These are phyloP conservation scores for Calonectria fujianensis DNA, from an alignment of 2,329 filamentous ascomycete species.

Conservation along the genomic window DNA sequence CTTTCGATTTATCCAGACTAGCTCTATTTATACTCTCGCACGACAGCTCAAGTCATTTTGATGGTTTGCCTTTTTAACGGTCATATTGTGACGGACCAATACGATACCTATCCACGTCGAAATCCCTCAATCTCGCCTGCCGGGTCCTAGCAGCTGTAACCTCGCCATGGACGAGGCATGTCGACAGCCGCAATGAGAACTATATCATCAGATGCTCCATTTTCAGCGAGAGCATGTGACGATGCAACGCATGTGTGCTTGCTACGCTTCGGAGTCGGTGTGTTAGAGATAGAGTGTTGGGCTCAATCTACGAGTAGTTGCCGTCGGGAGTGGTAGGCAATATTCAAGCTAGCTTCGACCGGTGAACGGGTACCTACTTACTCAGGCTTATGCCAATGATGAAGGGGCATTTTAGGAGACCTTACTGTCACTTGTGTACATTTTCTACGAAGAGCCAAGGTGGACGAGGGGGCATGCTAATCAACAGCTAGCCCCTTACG, in stretches of 20 bases:
- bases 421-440: not conserved
- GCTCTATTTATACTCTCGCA: not conserved
- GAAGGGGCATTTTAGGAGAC: no score
- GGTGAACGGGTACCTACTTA: constrained; percentile 15
- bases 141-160: constrained; percentile 26
- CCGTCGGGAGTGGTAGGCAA: not conserved
- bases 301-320: not conserved
- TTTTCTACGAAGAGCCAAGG: not conserved
- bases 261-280: not conserved
- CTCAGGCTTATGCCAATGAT: not conserved
- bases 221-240: not conserved
- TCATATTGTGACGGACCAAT: no score
- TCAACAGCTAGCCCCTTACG: not conserved
- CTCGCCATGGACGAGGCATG: constrained; percentile 6
- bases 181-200: constrained; percentile 19
- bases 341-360: not conserved
- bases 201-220: not conserved
- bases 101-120: not conserved
- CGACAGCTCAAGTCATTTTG: not conserved
- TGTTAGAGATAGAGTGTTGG: not conserved
- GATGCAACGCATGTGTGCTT: not conserved
- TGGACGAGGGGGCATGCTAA: not conserved
- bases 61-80: not conserved
- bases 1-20: not conserved
- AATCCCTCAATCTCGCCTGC: not conserved